A percentile compares a stretch with the other conserved stretches of the same genome.
These are phyloP conservation scores for Polyporus tsugae DNA, from an alignment of 1,284 basidiomycete genomes.

Conservation along the genomic window DNA sequence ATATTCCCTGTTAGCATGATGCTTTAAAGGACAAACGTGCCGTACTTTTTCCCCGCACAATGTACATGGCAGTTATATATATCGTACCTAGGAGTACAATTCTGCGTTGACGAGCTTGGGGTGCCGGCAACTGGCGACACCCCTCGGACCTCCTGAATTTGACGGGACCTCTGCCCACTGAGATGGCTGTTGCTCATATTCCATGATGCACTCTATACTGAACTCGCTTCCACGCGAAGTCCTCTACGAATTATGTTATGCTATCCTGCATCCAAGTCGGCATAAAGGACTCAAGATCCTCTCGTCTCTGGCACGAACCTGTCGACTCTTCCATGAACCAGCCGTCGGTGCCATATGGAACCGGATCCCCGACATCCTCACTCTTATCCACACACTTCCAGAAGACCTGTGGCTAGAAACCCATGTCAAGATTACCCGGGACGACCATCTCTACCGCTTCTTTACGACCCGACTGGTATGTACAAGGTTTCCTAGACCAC, in stretches of 20 bases:
- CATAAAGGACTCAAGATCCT: neutral
- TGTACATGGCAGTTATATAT: no score
- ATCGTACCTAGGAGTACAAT: no score
- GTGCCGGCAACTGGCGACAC: no score
- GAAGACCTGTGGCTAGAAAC: neutral
- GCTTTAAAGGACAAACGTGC: no score
- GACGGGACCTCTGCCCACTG: no score
- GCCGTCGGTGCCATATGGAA: neutral
- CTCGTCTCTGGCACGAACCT: neutral
- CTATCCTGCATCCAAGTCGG: neutral
- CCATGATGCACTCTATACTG: neutral
- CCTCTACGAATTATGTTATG: neutral
- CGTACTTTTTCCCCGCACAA: no score
- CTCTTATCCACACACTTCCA: neutral
- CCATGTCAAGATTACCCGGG: neutral
- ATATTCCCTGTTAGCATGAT: no score
- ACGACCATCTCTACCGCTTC: neutral
- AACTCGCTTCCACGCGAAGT: neutral
- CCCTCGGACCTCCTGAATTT: no score
- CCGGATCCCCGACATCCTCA: neutral
- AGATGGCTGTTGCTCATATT: neutral
- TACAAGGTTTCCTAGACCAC: neutral
- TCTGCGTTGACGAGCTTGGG: no score
- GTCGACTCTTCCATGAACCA: neutral
- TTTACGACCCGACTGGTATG: neutral